Conservation (phyloP, 2,329 filamentous ascomycete genomes). For the Penicillium sumatraense region DNA sequence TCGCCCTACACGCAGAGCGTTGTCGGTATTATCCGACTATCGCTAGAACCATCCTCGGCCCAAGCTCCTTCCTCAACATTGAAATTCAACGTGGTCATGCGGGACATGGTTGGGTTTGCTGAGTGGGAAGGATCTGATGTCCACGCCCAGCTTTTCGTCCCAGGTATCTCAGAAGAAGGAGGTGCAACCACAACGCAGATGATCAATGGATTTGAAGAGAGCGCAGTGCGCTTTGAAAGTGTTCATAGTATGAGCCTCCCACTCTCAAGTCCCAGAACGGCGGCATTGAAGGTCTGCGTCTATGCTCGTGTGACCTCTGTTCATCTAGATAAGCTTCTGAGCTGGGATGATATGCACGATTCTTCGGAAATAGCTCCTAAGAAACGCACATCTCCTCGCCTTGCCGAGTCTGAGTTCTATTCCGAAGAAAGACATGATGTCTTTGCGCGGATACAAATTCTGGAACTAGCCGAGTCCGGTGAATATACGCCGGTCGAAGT, state of each 20-base stretch:
- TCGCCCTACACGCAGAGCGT: slow-evolving; percentile 92
- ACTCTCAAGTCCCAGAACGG: slow-evolving; percentile 73
- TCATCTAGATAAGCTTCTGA: slow-evolving; percentile 95
- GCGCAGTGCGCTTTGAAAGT: slow-evolving; percentile 90
- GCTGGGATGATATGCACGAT: slow-evolving; percentile 98
- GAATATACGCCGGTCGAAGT: slow-evolving; percentile 93
- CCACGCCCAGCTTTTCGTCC: slow-evolving; percentile 95
- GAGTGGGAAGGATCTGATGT: slow-evolving; percentile 95
- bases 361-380: slow-evolving; percentile 60
- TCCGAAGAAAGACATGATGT: slow-evolving; percentile 93
- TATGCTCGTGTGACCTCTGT: slow-evolving; percentile 90
- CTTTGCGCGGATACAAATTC: slow-evolving; percentile 82
- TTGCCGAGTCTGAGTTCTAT: slow-evolving; percentile 91
- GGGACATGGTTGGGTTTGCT: slow-evolving; percentile 90
- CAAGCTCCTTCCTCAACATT: slow-evolving; percentile 88
- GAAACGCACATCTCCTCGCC: slow-evolving; percentile 66
- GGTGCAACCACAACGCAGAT: slow-evolving; percentile 95
- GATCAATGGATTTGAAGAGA: slow-evolving; percentile 91
- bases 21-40: slow-evolving; percentile 86
- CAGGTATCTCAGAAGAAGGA: slow-evolving; percentile 84
- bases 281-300: slow-evolving; percentile 81
- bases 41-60: slow-evolving; percentile 89
- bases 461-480: slow-evolving; percentile 89
- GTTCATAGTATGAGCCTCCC: slow-evolving; percentile 98
- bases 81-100: slow-evolving; percentile 99